Evolutionary conservation across 163 green algal species (phyloP).

Genomic region (Trebouxiophyceae sp.): DNA sequence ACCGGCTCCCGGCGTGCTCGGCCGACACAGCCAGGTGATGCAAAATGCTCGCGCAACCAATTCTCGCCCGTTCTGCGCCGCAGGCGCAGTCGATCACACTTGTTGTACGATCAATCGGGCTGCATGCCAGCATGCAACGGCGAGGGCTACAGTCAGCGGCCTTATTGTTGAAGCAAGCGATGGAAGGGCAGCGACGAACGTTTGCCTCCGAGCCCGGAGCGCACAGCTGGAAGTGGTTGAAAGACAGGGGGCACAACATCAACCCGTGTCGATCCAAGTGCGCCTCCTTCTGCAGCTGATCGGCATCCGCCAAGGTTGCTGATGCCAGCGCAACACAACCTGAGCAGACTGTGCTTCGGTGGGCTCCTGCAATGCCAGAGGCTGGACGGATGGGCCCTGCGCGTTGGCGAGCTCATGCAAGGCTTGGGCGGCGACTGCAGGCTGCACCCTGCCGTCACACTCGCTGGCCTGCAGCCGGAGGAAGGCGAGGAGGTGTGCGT

Average conservation of each 20-base stretch:
- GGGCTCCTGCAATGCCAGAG: too few species aligned
- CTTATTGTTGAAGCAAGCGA: too few species aligned
- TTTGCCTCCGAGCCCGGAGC: neutral
- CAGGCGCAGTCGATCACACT: too few species aligned
- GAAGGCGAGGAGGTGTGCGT: slow-evolving; percentile 42
- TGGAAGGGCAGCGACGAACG: neutral
- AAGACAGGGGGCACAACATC: slow-evolving; percentile 20
- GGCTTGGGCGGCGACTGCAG: neutral
- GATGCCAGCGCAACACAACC: neutral
- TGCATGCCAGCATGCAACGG: too few species aligned
- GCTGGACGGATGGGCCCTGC: too few species aligned
- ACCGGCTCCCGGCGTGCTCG: too few species aligned
- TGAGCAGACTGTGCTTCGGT: neutral
- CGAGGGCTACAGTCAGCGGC: too few species aligned
- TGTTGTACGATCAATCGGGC: too few species aligned
- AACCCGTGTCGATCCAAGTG: slow-evolving; percentile 55
- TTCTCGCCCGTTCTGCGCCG: too few species aligned
- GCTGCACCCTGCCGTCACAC: slow-evolving; percentile 54
- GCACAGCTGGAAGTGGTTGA: neutral
- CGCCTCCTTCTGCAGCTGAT: neutral
- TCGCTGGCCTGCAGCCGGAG: slow-evolving; percentile 37
- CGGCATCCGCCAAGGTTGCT: neutral
- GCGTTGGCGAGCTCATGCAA: neutral
- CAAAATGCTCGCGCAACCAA: too few species aligned
- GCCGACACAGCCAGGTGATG: too few species aligned